Base-by-base conservation (phyloP, 2,329 filamentous ascomycete species). In the Lachnellula subtilissima region DNA sequence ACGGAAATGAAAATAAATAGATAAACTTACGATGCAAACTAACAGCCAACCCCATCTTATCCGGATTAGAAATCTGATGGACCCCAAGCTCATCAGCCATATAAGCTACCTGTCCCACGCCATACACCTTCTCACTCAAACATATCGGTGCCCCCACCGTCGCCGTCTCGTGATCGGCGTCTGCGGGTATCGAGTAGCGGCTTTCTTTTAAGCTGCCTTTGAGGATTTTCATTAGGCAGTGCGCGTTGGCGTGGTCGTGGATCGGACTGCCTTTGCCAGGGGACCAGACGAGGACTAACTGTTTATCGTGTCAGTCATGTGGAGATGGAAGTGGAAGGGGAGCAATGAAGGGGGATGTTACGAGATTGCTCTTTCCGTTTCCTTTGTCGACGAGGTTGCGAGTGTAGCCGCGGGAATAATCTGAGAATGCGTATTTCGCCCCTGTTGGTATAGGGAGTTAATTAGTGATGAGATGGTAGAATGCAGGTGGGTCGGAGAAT, bases 211-310 rank as follows among this genome's bases (percentile, higher is more conserved):
- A 76, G 59, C 78, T 81, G 47, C 92, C 92, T 64, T 84, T 85
- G 60, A 96, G 80, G 62, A 66, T 85, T 78, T 89, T 96, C 91
- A 96, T 96, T 64, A 96, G 77, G 73, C 92, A 97, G 71, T 96
- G 92, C 39, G 91, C 89, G 59, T 93, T 89, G 69, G 86, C 87
- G 72, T 91, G 88, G 71, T 97, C 92, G 70, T 97, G 92, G 69
- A 97, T 91, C 11, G 88, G 86, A 65, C 88, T 93, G 36, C 83
- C 83, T 74, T 90, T 90, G 51, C 88, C 88, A 0, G 92, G 91
- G 15, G 85, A 87, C 92, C 92, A 97, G 42, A 96, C 91, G 40
- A 96, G 82, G 93, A 85, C 77, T 87, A 96, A 90, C 96, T 96
- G 12, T 46, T 11, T 36, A 52, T 36, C 19, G n/a, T 15, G 19